Evolutionary conservation across 192 early-diverging fungal species (phyloP), one percentile per base, ranked within the genome.

Genomic region (Backusella sp.): DNA sequence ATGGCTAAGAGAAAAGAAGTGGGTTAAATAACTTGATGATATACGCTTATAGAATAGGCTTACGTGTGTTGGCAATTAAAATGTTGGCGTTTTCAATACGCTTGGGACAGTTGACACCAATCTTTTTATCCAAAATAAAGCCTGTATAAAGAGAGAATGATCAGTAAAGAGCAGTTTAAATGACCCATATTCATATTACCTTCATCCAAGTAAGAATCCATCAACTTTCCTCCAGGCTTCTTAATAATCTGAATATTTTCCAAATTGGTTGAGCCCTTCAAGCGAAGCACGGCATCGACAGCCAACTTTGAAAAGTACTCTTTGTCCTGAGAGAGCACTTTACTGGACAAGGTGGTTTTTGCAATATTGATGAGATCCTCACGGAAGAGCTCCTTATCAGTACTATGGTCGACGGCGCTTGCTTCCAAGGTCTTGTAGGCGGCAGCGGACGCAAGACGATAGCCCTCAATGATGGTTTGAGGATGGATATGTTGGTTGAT

Each of bases 231-330:
- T 75, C 98, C 98, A 67, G 91, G 86, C 89, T 98, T 98, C 87
- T 99, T 99, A 86, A 99, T 99, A 81, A 99, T 96, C 88, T 99
- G 98, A 84, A 99, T 99, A 86, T 97, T 91, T 77, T 98, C 97
- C 78, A 99, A 87, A 79, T 97, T 97, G 74, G 98, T 99, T 11
- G 76, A 66, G 44, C 88, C 91, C 87, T 97, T 95, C 65, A 99
- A 87, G 68, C 96, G 91, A 73, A 98, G 82, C 35, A 99, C 98
- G 19, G 98, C 98, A 90, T 98, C 95, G 21, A 99, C 98, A 65
- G 96, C 95, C 67, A 99, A 82, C 75, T 94, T 91, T 32, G 98
- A 89, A 86, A 98, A 99, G 88, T 96, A 95, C 72, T 96, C 94
- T 86, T 97, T 98, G 83, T 98, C 95, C 72, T 94, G 92, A 26